Base-by-base conservation (phyloP, 352 stramenopile species). In the Achlya hypogyna region DNA sequence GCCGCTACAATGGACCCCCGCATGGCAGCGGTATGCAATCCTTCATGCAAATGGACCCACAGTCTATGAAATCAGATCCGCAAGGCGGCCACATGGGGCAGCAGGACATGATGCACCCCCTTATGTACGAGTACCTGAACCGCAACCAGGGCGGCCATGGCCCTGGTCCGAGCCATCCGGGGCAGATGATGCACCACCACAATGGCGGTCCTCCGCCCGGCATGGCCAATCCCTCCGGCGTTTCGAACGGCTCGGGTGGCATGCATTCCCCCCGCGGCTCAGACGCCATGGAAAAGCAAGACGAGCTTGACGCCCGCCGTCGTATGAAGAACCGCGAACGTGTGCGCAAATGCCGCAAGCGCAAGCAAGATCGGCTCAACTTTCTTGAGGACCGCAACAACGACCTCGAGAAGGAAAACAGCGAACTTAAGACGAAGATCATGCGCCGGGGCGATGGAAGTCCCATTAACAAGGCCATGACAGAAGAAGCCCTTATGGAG, bases 271-370 rank as follows among this genome's bases (percentile, higher is more conserved):
- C 60, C 22, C 35, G 38, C 12, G 51, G 42, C 23, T 93, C 84
- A 34, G 84, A 91, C 53, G 76, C 75, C 29, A 74, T 77, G 23
- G 86, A 78, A 2, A 82, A 91, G 64, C 80, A 85, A 54, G 83
- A 92, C 29, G 85, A 93, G 52, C 59, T 93, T n/a, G 85, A 93
- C 51, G 85, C 91, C 63, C 83, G 82, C 22, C 85, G 85, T 18
- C 81, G 85, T 53, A 91, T 93, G 84, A 94, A 93, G 73, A 94
- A 94, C 74, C 84, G 86, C 29, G 86, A 94, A 73, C 84, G 84
- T 49, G 86, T 94, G 32, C 86, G 86, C 76, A 94, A 94, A 76
- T 94, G 84, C 72, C 82, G 86, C 51, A 94, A 94, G 72, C 84
- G 84, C 62, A 94, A 94, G 69, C 86, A 94, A 60, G 86, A 94